These are phyloP conservation scores for Aspergillus proliferans DNA, from an alignment of 2,329 filamentous ascomycete genomes.

Conservation along the genomic window DNA sequence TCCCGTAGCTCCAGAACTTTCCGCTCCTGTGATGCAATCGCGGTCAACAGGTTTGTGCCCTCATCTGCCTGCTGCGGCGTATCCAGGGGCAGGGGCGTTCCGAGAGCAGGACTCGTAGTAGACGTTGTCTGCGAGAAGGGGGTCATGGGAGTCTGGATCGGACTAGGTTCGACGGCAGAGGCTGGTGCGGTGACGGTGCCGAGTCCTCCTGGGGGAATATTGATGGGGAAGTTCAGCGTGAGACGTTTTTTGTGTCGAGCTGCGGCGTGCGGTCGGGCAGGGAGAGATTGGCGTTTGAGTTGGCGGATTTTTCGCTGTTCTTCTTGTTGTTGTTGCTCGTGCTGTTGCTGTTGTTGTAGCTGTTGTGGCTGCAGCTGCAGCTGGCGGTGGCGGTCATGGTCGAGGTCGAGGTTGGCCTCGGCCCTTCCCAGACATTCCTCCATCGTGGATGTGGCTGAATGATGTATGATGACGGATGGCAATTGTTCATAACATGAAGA, in stretches of 20 bases:
- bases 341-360: neutral
- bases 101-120: constrained; percentile 24
- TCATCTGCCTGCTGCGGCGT: constrained; percentile 35
- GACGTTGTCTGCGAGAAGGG: constrained; percentile 27
- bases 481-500: neutral
- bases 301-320: constrained; percentile 10
- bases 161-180: constrained; percentile 16
- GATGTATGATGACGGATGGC: neutral
- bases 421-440: constrained; percentile 27
- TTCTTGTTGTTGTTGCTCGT: neutral
- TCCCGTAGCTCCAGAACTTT: constrained; percentile 85
- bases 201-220: constrained; percentile 23
- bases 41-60: constrained; percentile 68
- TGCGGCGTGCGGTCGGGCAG: constrained; percentile 27
- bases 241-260: constrained; percentile 41
- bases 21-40: constrained; percentile 86
- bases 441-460: constrained; percentile 14
- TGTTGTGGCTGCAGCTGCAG: constrained; percentile 5
- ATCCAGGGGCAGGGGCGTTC: constrained; percentile 23
- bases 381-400: constrained; percentile 14
- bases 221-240: constrained; percentile 44
- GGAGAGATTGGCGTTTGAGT: constrained; percentile 28
- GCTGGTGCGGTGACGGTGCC: constrained; percentile 24
- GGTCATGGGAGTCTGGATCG: constrained; percentile 28
- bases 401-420: constrained; percentile 17